A percentile compares a stretch with the other conserved stretches of the same genome.
Evolutionary conservation across 2,329 filamentous ascomycete species (phyloP).

Genomic region (Alternaria sp.): DNA sequence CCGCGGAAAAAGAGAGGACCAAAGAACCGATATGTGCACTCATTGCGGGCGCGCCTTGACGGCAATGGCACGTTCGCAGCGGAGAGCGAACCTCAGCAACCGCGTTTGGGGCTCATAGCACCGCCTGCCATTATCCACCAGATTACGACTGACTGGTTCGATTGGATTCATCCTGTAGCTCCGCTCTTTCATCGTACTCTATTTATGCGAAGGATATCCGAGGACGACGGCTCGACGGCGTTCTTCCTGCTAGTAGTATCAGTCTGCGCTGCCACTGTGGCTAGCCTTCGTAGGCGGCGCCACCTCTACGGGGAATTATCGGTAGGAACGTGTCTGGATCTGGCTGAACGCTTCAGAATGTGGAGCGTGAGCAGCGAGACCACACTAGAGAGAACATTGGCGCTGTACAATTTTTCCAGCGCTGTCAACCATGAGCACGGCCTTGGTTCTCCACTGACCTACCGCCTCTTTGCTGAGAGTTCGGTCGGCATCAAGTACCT

Average conservation of each 20-base stretch:
- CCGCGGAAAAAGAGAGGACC: slow-evolving; percentile 31
- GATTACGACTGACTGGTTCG: slow-evolving; percentile 31
- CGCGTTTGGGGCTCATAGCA: slow-evolving; percentile 18
- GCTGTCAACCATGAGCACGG: slow-evolving; percentile 26
- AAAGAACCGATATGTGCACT: slow-evolving; percentile 28
- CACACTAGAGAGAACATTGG: neutral
- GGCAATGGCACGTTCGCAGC: neutral
- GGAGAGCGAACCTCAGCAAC: neutral
- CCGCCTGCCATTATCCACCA: slow-evolving; percentile 15
- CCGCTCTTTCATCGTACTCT: slow-evolving; percentile 22
- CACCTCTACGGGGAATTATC: slow-evolving; percentile 24
- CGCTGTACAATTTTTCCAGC: slow-evolving; percentile 31
- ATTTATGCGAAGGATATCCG: slow-evolving; percentile 18
- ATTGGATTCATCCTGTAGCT: slow-evolving; percentile 32
- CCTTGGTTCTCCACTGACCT: slow-evolving; percentile 21
- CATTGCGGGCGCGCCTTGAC: slow-evolving; percentile 17
- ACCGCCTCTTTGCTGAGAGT: slow-evolving; percentile 23
- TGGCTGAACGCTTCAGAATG: slow-evolving; percentile 22
- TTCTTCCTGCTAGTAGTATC: slow-evolving; percentile 17
- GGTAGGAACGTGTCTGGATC: slow-evolving; percentile 25
- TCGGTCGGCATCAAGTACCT: slow-evolving; percentile 26
- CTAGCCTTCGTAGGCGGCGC: slow-evolving; percentile 26
- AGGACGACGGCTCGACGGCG: neutral
- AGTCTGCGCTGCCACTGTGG: slow-evolving; percentile 29
- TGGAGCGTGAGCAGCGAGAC: slow-evolving; percentile 22